Evolutionary conservation across 306 rosid genomes (phyloP).

Genomic region (Malus orientalis): DNA sequence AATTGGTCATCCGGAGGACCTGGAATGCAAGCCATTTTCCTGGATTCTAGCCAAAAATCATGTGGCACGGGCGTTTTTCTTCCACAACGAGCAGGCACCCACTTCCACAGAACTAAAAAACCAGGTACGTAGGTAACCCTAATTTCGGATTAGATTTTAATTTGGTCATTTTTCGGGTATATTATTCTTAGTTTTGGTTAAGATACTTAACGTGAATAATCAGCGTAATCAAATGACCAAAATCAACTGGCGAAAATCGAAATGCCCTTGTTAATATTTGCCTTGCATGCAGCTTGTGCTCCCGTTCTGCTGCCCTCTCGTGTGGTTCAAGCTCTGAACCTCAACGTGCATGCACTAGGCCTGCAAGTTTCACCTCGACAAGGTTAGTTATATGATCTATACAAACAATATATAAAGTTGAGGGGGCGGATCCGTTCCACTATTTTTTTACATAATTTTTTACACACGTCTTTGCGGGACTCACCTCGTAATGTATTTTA

Average conservation of each 20-base stretch:
- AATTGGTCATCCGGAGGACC: conserved; percentile 40
- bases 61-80: conserved; percentile 85
- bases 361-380: conserved; percentile 44
- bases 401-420: not conserved
- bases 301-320: conserved; percentile 63
- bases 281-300: conserved; percentile 44
- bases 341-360: conserved; percentile 57
- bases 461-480: too few relatives aligned
- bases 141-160: not conserved
- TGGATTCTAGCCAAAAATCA: conserved; percentile 41
- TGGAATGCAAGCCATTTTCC: conserved; percentile 76
- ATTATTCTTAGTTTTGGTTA: not conserved
- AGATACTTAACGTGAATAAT: not conserved
- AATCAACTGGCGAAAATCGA: not conserved
- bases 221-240: not conserved
- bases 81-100: conserved; percentile 48
- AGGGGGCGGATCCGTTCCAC: too few relatives aligned
- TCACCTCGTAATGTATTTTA: too few relatives aligned
- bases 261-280: not conserved
- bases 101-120: conserved; percentile 35
- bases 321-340: conserved; percentile 70
- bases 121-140: conserved; percentile 35
- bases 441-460: too few relatives aligned
- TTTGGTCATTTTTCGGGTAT: not conserved
- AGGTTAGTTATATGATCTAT: conserved; percentile 22